phyloP scores from a whole-genome alignment of 1,284 basidiomycete genomes.

The Ganoderma multipileum region DNA sequence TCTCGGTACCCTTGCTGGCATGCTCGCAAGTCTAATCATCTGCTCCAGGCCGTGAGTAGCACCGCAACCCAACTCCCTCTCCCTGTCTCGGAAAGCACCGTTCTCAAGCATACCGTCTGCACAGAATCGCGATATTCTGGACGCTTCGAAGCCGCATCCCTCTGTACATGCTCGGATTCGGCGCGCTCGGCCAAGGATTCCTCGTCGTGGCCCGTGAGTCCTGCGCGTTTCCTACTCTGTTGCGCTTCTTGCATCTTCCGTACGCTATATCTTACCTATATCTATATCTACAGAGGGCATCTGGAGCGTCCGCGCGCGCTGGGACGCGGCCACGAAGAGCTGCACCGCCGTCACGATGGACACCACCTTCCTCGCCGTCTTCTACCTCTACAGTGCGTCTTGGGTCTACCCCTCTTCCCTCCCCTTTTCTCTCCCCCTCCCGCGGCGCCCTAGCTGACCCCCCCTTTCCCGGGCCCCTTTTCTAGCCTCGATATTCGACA shows the following conservation, averaged over 20 bases:
- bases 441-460: too few relatives aligned
- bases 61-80: too few relatives aligned
- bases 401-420: background rate
- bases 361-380: slow-evolving; percentile 13
- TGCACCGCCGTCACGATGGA: slow-evolving; percentile 16
- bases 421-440: background rate
- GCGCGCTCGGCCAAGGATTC: slow-evolving; percentile 8
- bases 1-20: slow-evolving; percentile 13
- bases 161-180: slow-evolving; percentile 3
- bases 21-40: slow-evolving; percentile 20
- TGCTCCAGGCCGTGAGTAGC: slow-evolving; percentile 18
- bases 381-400: slow-evolving; percentile 25
- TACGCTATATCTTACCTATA: too few relatives aligned
- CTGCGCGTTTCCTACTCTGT: background rate
- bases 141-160: slow-evolving; percentile 5
- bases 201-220: slow-evolving; percentile 17
- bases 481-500: slow-evolving; percentile 24
- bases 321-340: background rate
- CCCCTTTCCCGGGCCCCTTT: too few relatives aligned
- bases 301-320: slow-evolving; percentile 17
- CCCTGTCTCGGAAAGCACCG: background rate
- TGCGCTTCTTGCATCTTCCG: background rate
- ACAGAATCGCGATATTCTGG: slow-evolving; percentile 16
- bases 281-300: slow-evolving; percentile 17
- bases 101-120: too few relatives aligned